Evolutionary conservation across 192 early-diverging fungal genomes (phyloP).

Genomic region (Spinellus fusiger): DNA sequence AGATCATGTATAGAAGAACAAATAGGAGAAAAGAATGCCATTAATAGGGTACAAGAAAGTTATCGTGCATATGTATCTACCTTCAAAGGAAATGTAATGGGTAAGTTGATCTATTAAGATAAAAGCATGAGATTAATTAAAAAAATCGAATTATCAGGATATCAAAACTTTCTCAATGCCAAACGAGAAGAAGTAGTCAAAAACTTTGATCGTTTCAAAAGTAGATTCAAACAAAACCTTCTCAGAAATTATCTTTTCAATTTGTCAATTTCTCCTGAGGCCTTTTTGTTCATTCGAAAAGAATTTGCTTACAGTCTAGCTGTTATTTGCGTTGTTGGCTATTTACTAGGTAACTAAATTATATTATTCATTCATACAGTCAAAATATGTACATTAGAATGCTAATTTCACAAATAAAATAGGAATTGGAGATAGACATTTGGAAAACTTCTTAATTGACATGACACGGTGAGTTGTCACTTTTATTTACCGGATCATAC

Average conservation of each 20-base stretch:
- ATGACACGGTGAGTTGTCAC: conserved; percentile 35
- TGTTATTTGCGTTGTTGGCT: conserved; percentile 64
- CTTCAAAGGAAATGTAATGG: conserved; percentile 39
- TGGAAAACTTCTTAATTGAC: conserved; percentile 74
- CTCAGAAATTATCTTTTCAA: conserved; percentile 49
- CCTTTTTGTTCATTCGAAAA: conserved; percentile 60
- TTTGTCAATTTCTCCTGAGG: conserved; percentile 64
- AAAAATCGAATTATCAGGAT: conserved; percentile 34
- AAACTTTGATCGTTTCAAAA: conserved; percentile 40
- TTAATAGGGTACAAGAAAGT: conserved; percentile 32
- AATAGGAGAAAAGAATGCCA: conserved; percentile 34
- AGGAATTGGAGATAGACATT: conserved; percentile 76
- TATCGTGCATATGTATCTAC: conserved; percentile 38
- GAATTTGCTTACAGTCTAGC: conserved; percentile 67
- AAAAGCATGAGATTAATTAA: background rate
- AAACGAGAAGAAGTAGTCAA: conserved; percentile 42
- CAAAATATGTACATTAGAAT: background rate
- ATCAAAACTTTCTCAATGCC: conserved; percentile 51
- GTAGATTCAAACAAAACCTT: conserved; percentile 35
- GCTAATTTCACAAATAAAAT: background rate
- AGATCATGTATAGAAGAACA: conserved; percentile 54
- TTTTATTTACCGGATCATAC: background rate
- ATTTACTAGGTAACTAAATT: conserved; percentile 49
- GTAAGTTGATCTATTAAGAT: conserved; percentile 7
- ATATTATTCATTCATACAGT: conserved; percentile 2